A percentile compares a stretch with the other conserved stretches of the same genome.
Evolutionary conservation across 805 yeast genomes (phyloP).

Genomic region (Brettanomyces bruxellensis): DNA sequence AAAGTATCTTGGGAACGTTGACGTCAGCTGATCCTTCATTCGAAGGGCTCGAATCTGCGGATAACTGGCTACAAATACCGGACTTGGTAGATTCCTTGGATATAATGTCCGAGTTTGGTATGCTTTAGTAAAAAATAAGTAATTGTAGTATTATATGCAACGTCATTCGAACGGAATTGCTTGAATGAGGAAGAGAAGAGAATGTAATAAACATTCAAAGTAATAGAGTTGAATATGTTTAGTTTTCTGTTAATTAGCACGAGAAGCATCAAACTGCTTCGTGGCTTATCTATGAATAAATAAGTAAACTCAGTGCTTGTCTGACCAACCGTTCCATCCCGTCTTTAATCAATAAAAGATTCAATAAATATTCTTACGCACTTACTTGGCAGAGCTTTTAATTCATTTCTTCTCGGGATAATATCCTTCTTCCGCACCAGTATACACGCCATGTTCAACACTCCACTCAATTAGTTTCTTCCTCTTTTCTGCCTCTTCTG

Average conservation of each 20-base stretch:
- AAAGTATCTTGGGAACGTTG: background rate
- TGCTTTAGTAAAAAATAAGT: background rate
- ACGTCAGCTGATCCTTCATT: background rate
- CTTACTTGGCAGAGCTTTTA: too few relatives aligned
- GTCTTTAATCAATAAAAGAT: too few relatives aligned
- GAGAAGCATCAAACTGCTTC: too few relatives aligned
- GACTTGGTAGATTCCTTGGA: conserved; percentile 7
- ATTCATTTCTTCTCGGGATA: background rate
- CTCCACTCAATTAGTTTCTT: conserved; percentile 25
- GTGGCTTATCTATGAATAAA: background rate
- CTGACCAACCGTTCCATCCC: background rate
- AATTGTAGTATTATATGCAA: background rate
- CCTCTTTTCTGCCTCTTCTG: conserved; percentile 24
- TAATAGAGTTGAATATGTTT: too few relatives aligned
- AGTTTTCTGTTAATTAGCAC: too few relatives aligned
- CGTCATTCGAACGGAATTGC: too few relatives aligned
- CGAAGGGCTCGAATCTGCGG: background rate
- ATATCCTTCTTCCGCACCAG: conserved; percentile 19
- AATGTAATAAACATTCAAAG: too few relatives aligned
- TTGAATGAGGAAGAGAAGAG: too few relatives aligned
- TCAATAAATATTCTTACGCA: too few relatives aligned
- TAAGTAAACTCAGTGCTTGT: background rate
- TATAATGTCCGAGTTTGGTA: background rate
- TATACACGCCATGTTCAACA: conserved; percentile 24
- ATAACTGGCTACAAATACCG: conserved; percentile 12